A percentile compares a stretch with the other conserved stretches of the same genome.
phyloP scores from a whole-genome alignment of 768 basidiomycete genomes.

The Kwoniella europaea region DNA sequence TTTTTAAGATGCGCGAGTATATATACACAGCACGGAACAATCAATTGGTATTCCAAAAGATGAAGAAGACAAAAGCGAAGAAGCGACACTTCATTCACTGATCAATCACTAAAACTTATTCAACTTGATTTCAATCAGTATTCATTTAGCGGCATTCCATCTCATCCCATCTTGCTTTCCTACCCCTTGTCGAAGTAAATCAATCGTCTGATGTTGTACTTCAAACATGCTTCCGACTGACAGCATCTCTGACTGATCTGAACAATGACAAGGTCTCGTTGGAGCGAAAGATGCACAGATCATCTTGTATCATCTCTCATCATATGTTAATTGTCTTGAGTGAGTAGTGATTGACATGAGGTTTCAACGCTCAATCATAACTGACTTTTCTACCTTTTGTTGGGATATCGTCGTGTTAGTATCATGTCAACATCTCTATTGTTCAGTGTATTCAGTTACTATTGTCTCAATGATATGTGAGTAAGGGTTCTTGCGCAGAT shows the following conservation, averaged over 20 bases:
- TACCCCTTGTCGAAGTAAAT: not conserved
- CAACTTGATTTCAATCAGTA: not conserved
- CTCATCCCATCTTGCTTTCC: not conserved
- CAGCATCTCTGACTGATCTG: not conserved
- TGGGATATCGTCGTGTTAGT: too few relatives aligned
- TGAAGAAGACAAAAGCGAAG: slow-evolving; percentile 3
- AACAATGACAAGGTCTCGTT: slow-evolving; percentile 1
- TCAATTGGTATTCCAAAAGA: not conserved
- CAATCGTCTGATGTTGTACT: not conserved
- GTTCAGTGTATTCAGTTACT: too few relatives aligned
- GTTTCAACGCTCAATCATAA: not conserved
- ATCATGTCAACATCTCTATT: too few relatives aligned
- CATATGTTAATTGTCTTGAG: not conserved
- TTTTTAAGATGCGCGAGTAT: not conserved
- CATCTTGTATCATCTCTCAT: not conserved
- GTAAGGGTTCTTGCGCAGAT: not conserved
- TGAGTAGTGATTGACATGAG: slow-evolving; percentile 5
- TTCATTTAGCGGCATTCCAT: not conserved
- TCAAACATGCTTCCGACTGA: not conserved
- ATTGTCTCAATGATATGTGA: too few relatives aligned
- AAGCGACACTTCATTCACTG: slow-evolving; percentile 6
- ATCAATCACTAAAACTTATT: not conserved
- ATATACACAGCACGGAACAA: slow-evolving; percentile 1
- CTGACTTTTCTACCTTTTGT: not conserved
- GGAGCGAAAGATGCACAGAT: slow-evolving; percentile 3